Evolutionary conservation across 345 rosid genomes (phyloP).

Genomic region (Boechera divaricarpa): DNA sequence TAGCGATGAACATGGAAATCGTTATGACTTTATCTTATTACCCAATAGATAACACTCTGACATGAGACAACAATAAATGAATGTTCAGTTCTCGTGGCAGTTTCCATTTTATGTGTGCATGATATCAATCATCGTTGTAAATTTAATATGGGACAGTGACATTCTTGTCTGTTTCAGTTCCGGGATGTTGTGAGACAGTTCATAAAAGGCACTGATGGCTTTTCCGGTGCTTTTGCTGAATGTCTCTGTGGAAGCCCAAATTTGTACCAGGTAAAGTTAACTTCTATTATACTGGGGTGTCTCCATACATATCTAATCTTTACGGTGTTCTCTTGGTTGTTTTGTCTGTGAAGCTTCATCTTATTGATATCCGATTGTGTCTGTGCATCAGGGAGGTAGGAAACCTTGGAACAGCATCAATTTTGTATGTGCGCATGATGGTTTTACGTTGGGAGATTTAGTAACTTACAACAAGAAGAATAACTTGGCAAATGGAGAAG

Average conservation of each 20-base stretch:
- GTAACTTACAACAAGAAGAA: constrained; percentile 87
- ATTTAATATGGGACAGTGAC: constrained; percentile 25
- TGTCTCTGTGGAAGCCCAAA: constrained; percentile 97
- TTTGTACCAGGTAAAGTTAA: constrained; percentile 74
- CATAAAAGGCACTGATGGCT: constrained; percentile 95
- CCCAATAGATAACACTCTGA: constrained; percentile 4
- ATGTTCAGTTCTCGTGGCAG: constrained; percentile 10
- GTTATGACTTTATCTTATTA: neutral
- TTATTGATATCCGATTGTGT: constrained; percentile 30
- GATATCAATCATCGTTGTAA: constrained; percentile 9
- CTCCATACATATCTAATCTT: constrained; percentile 20
- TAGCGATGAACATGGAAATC: constrained; percentile 8
- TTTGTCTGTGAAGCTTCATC: constrained; percentile 17
- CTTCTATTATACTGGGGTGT: constrained; percentile 1
- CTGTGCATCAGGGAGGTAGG: constrained; percentile 81
- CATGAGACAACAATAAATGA: neutral
- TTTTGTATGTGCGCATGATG: constrained; percentile 95
- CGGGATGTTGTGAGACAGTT: constrained; percentile 92
- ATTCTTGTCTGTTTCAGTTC: constrained; percentile 60
- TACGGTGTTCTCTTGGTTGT: constrained; percentile 9
- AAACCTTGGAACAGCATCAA: constrained; percentile 97
- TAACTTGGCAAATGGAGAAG: constrained; percentile 94
- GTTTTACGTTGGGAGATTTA: constrained; percentile 86
- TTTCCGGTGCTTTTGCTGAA: constrained; percentile 97
- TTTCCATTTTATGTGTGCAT: constrained; percentile 12